These are phyloP conservation scores for Papiliotrema terrestris DNA, from an alignment of 1,284 basidiomycete genomes.

Conservation along the genomic window DNA sequence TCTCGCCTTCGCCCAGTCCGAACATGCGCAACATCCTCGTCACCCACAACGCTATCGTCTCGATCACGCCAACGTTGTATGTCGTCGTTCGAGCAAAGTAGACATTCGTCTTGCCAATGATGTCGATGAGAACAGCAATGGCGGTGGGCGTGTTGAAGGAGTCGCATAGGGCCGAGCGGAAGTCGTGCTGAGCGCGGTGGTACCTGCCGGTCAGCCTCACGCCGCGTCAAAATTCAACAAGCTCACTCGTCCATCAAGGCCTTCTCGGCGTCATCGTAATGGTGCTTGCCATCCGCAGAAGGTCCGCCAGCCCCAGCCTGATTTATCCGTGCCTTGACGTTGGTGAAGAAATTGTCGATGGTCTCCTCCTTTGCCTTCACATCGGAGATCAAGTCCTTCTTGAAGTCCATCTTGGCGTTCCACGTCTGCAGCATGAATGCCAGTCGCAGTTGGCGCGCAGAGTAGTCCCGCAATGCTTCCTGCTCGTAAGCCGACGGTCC, in stretches of 20 bases:
- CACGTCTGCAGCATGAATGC: slow-evolving; percentile 90
- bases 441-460: slow-evolving; percentile 86
- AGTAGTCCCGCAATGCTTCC: slow-evolving; percentile 86
- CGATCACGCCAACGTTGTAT: slow-evolving; percentile 66
- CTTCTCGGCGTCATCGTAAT: slow-evolving; percentile 59
- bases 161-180: slow-evolving; percentile 90
- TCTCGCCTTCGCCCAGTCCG: slow-evolving; percentile 77
- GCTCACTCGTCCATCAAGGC: slow-evolving; percentile 62
- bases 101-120: slow-evolving; percentile 83
- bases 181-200: slow-evolving; percentile 68
- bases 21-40: slow-evolving; percentile 91
- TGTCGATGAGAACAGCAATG: slow-evolving; percentile 69
- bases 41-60: slow-evolving; percentile 76
- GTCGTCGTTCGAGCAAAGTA: slow-evolving; percentile 62
- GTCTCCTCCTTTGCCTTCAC: slow-evolving; percentile 80
- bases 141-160: slow-evolving; percentile 95
- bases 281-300: slow-evolving; percentile 50
- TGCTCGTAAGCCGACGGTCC: slow-evolving; percentile 46
- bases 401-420: slow-evolving; percentile 93
- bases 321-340: slow-evolving; percentile 68
- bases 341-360: slow-evolving; percentile 94
- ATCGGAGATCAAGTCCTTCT: slow-evolving; percentile 78
- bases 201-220: slow-evolving; percentile 55
- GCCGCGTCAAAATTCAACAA: not conserved
- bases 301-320: slow-evolving; percentile 47